phyloP scores from a whole-genome alignment of 2,329 filamentous ascomycete species.

The Neonectria coccinea region DNA sequence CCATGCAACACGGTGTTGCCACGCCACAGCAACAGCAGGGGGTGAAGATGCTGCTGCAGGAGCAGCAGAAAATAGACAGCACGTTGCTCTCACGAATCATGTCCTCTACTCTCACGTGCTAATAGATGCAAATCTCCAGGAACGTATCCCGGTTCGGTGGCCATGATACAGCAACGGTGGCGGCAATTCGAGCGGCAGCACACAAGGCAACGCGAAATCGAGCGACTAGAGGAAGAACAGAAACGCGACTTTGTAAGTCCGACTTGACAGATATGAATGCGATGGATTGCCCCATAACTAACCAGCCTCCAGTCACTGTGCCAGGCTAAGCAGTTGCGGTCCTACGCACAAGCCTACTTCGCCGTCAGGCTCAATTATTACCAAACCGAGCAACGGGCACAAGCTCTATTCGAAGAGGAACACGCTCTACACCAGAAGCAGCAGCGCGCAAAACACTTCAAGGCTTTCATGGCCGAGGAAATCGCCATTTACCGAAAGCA shows the following conservation, averaged over 20 bases:
- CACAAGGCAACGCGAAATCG: background rate
- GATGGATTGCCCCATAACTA: background rate
- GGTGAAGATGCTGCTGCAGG: background rate
- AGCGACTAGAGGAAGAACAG: background rate
- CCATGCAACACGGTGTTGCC: background rate
- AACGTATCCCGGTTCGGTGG: background rate
- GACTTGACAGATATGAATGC: background rate
- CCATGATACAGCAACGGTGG: constrained; percentile 1
- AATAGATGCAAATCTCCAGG: background rate
- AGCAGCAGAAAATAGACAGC: background rate
- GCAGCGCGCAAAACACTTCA: background rate
- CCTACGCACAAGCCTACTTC: background rate
- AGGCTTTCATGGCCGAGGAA: background rate
- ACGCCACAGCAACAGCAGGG: background rate
- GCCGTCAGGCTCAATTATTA: background rate
- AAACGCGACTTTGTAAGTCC: background rate
- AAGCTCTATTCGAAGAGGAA: background rate
- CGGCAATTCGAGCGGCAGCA: background rate
- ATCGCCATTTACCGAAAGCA: background rate
- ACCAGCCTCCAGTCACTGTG: background rate
- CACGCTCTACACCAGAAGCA: background rate
- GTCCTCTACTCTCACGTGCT: background rate
- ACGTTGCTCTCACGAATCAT: background rate
- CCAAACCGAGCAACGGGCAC: background rate
- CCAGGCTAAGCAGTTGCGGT: background rate